These are phyloP conservation scores for Starmerella cellae DNA, from an alignment of 805 yeast genomes.

Conservation along the genomic window DNA sequence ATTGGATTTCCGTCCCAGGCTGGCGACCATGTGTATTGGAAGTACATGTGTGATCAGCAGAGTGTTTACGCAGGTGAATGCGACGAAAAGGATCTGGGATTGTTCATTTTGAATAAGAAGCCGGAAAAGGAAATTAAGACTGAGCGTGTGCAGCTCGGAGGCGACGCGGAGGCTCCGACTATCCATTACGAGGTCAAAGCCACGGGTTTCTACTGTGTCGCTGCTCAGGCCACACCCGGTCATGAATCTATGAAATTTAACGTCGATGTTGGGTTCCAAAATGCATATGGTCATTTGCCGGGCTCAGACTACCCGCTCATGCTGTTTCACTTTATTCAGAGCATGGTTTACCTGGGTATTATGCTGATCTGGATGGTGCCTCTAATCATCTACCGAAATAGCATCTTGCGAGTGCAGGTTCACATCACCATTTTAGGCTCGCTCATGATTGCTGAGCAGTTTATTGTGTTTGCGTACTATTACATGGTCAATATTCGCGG, in stretches of 20 bases:
- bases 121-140: conserved; percentile 42
- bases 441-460: conserved; percentile 70
- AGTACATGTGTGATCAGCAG: conserved; percentile 62
- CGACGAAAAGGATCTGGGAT: conserved; percentile 39
- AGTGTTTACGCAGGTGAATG: conserved; percentile 52
- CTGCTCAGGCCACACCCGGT: conserved; percentile 42
- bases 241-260: conserved; percentile 34
- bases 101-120: conserved; percentile 42
- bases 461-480: conserved; percentile 82
- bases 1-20: conserved; percentile 44
- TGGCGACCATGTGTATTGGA: conserved; percentile 28
- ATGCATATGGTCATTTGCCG: conserved; percentile 78
- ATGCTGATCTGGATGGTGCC: conserved; percentile 75
- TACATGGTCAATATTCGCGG: conserved; percentile 63
- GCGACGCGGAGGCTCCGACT: conserved; percentile 35
- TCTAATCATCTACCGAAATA: conserved; percentile 72
- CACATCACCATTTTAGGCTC: conserved; percentile 77
- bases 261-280: conserved; percentile 70
- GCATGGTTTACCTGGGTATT: conserved; percentile 70
- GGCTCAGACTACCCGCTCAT: conserved; percentile 87
- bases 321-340: conserved; percentile 74
- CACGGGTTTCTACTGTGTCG: conserved; percentile 89
- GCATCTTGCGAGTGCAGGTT: conserved; percentile 77
- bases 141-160: conserved; percentile 41
- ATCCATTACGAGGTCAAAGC: conserved; percentile 49